Evolutionary conservation across 495 filamentous ascomycete species (phyloP).

Genomic region (Aspergillus carlsbadensis): DNA sequence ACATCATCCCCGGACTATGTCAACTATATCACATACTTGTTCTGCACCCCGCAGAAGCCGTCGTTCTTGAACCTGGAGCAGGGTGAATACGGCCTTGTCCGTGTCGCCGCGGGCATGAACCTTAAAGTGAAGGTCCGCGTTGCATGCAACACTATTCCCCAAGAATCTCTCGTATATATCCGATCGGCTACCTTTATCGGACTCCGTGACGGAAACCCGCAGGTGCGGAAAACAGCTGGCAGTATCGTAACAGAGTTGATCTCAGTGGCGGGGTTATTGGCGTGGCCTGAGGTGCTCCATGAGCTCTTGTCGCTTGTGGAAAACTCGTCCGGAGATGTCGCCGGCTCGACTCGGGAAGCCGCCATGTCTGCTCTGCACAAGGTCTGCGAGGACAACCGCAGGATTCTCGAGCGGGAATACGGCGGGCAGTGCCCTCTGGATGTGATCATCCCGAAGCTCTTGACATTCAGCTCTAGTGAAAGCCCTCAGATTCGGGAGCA

Average conservation of each 20-base stretch:
- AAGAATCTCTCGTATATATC: constrained; percentile 67
- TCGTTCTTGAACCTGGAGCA: constrained; percentile 52
- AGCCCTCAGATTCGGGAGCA: constrained; percentile 72
- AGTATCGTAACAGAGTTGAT: constrained; percentile 96
- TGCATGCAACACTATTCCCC: constrained; percentile 68
- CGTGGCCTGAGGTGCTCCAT: constrained; percentile 87
- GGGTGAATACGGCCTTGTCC: constrained; percentile 68
- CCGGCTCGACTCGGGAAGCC: constrained; percentile 78
- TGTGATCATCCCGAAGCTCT: constrained; percentile 86
- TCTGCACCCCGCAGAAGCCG: constrained; percentile 66
- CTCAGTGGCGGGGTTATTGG: constrained; percentile 76
- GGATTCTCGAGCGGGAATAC: constrained; percentile 80
- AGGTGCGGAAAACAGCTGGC: constrained; percentile 85
- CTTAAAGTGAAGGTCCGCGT: constrained; percentile 88
- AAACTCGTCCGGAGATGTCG: constrained; percentile 66
- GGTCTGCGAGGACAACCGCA: constrained; percentile 95
- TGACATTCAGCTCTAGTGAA: constrained; percentile 76
- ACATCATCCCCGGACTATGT: constrained; percentile 90
- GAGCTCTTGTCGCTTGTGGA: constrained; percentile 73
- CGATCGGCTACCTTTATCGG: constrained; percentile 73
- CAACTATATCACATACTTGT: constrained; percentile 92
- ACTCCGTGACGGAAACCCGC: constrained; percentile 75
- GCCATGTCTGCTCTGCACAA: constrained; percentile 90
- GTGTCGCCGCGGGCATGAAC: constrained; percentile 86
- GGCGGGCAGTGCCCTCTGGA: constrained; percentile 81